Evolutionary conservation across 768 basidiomycete genomes (phyloP), one percentile per base, ranked within the genome.

Genomic region (Psilocybe cyanescens): DNA sequence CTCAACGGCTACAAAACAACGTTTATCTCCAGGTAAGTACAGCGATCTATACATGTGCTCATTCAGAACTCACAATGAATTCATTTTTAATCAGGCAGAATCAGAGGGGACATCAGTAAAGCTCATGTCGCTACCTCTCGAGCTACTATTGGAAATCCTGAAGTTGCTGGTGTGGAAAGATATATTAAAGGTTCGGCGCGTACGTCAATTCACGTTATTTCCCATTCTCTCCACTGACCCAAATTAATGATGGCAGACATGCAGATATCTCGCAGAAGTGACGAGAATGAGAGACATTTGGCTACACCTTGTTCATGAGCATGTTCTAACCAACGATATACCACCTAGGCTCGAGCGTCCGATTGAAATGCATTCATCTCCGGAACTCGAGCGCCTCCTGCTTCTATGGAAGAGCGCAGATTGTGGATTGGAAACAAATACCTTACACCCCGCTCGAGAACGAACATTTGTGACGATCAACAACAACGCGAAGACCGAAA

Each of bases 381-480:
- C 14, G 9, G 51, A 60, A 8, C 51, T 60, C 7, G 57, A 58
- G 19, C 37, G 51, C 37, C 24, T 35, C 17, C 1, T 60, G 4
- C 54, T 54, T 11, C n/a, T 24, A 3, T 60, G 52, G 52, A 55
- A 55, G 24, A 49, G 52, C 46, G 59, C 59, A 1, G 52, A 60
- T 2, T 37, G 54, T 16, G 53, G 59, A 37, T 60, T 52, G 59
- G 9, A 24, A 24, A 24, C 24, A 24, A 24, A 24, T 24, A 24
- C 24, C 24, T 24, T 24, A 24, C 24, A 24, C 2, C 24, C 24
- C 24, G 2, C 24, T 24, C 24, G 24, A 24, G 24, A 24, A 24
- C 24, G 24, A 24, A 24, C 31, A 24, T 46, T 17, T 33, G 2
- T 24, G 24, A 24, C 24, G 24, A 24, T 24, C 24, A 24, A 24